A percentile compares a stretch with the other conserved stretches of the same genome.
Conservation (phyloP, 352 stramenopile genomes). For the Albugo laibachii region DNA sequence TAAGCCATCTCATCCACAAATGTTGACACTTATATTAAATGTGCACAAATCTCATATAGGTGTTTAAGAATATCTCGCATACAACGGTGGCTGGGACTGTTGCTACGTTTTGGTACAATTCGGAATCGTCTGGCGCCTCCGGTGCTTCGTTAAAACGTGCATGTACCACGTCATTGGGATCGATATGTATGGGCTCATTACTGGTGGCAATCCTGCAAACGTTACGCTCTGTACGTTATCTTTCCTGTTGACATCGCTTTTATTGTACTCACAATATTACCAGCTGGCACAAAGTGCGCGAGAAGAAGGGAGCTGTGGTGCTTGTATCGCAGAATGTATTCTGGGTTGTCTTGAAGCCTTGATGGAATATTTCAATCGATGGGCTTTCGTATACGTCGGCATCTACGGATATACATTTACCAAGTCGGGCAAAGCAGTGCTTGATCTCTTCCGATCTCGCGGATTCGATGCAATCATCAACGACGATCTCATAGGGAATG, state of each 20-base stretch:
- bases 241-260: neutral
- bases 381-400: constrained; percentile 89
- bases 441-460: constrained; percentile 82
- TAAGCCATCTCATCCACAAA: neutral
- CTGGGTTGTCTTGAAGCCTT: constrained; percentile 63
- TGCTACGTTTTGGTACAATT: constrained; percentile 89
- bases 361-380: constrained; percentile 86
- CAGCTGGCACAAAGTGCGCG: constrained; percentile 48
- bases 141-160: constrained; percentile 61
- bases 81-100: constrained; percentile 84
- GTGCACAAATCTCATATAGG: constrained; percentile 5
- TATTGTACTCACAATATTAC: neutral
- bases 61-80: constrained; percentile 87
- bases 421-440: constrained; percentile 82
- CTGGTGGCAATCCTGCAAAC: constrained; percentile 87
- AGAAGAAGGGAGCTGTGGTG: constrained; percentile 43
- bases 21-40: neutral
- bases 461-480: constrained; percentile 94
- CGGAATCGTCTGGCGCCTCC: constrained; percentile 72
- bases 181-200: constrained; percentile 90
- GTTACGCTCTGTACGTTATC: constrained; percentile 34
- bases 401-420: constrained; percentile 87
- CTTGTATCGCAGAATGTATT: constrained; percentile 71
- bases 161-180: constrained; percentile 85
- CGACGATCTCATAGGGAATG: constrained; percentile 86